phyloP scores from a whole-genome alignment of 768 basidiomycete species.

The Panellus pusillus region DNA sequence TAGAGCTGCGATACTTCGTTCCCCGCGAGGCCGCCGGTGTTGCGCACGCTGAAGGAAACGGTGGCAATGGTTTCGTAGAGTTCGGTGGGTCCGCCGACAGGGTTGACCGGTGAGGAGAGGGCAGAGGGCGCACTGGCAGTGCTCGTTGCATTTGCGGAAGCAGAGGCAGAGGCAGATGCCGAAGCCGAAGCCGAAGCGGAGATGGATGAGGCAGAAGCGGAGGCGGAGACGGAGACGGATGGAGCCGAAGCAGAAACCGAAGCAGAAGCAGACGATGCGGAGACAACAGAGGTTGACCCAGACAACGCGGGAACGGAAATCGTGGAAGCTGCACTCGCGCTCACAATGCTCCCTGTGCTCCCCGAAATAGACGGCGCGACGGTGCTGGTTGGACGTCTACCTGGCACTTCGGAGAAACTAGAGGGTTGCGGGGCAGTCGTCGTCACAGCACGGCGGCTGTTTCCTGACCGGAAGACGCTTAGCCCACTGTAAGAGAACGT shows the following conservation, averaged over 20 bases:
- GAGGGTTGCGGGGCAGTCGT: too few relatives aligned
- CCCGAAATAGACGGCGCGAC: too few relatives aligned
- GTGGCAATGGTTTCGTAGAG: slow-evolving; percentile 29
- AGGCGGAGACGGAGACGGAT: background rate
- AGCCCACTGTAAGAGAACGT: slow-evolving; percentile 39
- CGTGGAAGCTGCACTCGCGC: too few relatives aligned
- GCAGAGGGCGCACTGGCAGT: slow-evolving; percentile 2
- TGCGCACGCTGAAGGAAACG: slow-evolving; percentile 35
- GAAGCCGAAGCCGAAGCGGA: slow-evolving; percentile 5
- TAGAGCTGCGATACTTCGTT: slow-evolving; percentile 25
- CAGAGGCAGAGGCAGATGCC: too few relatives aligned
- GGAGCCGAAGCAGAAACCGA: background rate
- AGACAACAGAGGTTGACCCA: background rate
- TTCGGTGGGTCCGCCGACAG: slow-evolving; percentile 7
- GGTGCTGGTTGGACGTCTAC: too few relatives aligned
- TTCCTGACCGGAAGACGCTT: slow-evolving; percentile 8
- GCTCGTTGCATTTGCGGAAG: slow-evolving; percentile 20
- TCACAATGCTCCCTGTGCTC: too few relatives aligned
- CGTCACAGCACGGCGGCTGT: background rate
- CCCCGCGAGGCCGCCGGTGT: slow-evolving; percentile 35
- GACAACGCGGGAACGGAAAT: background rate
- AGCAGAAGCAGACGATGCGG: background rate
- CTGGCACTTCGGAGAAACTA: too few relatives aligned
- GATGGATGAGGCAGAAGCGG: background rate
- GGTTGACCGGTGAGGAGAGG: slow-evolving; percentile 4